Base-by-base conservation (phyloP, 176 grass and related monocot genomes). In the Carex littledalei region DNA sequence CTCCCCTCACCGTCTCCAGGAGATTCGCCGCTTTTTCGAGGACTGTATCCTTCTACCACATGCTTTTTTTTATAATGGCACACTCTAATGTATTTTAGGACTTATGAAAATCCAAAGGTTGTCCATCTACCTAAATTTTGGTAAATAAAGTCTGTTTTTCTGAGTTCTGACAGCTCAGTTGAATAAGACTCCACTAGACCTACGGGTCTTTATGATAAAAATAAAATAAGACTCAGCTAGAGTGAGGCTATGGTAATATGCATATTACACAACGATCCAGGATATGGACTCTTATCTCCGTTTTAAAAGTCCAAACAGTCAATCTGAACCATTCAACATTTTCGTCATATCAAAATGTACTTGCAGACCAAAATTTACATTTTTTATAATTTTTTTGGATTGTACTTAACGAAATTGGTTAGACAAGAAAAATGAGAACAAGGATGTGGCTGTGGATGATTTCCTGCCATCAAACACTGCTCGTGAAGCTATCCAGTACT, bases 361-460 rank as follows among this genome's bases (percentile, higher is more conserved):
- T 29, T 29, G 29, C 1, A 2, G 1, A 29, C 1, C 29, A 29
- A 29, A 29, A 2, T 29, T 29, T 29, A 29, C 29, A 29, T 29
- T 29, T 29, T 29, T 29, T 29, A 29, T 1, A 29, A 29, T 29
- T 29, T 29, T 29, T 29, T 29, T 29, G 39, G 2, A 80, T 16
- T 68, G 6, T 62, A 9, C 45, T 71, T 52, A 53, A 87, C 22
- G 37, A 60, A 63, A 55, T 53, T 57, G 6, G 82, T 89, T 62
- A 91, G 94, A 93, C 69, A 91, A 95, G 91, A 91, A 95, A 80
- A 93, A 95, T 75, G 89, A 95, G 69, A 93, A 95, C 80, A 95
- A 93, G 76, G 84, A 86, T 41, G 91, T 93, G 47, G 94, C 89
- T 8, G 94, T 95, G 8, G 49, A 93, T 24, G 89, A 88, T 31